Percentiles rank a stretch among this genome's conserved stretches.
Evolutionary conservation across 768 basidiomycete species (phyloP).

Genomic region (Auriscalpium orientale): DNA sequence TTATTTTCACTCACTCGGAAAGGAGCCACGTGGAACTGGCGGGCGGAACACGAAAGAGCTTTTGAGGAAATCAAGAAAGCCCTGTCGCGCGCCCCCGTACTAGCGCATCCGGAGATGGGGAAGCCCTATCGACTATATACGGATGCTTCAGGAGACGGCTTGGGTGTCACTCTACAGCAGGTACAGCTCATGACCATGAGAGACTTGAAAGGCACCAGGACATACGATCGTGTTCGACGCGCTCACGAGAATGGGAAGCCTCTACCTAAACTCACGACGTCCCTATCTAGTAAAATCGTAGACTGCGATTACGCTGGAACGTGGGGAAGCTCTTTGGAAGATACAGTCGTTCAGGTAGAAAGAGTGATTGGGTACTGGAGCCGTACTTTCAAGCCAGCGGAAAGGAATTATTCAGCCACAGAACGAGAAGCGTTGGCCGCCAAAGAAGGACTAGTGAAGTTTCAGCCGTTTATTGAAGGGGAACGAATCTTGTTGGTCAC

Average conservation of each 20-base stretch:
- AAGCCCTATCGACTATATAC: constrained; percentile 29
- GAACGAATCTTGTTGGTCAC: constrained; percentile 21
- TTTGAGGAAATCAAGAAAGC: constrained; percentile 25
- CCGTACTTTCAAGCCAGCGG: constrained; percentile 11
- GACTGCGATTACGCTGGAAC: neutral
- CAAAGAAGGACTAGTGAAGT: constrained; percentile 31
- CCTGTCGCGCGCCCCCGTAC: constrained; percentile 25
- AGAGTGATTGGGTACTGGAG: constrained; percentile 18
- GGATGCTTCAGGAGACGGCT: constrained; percentile 21
- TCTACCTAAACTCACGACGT: neutral
- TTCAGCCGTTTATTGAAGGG: constrained; percentile 30
- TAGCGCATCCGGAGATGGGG: constrained; percentile 23
- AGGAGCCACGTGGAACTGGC: constrained; percentile 18
- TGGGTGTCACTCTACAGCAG: constrained; percentile 18
- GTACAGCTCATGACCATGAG: constrained; percentile 14
- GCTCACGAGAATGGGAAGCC: neutral
- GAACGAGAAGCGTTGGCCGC: constrained; percentile 31
- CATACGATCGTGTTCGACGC: constrained; percentile 8
- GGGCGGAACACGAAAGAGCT: constrained; percentile 17
- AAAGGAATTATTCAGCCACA: constrained; percentile 28
- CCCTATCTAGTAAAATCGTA: neutral
- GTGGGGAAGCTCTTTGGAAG: constrained; percentile 7
- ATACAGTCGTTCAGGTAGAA: constrained; percentile 14
- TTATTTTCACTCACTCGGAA: constrained; percentile 28
- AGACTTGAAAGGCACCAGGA: constrained; percentile 15